These are phyloP conservation scores for Pythium aphanidermatum DNA, from an alignment of 352 stramenopile genomes.

Conservation along the genomic window DNA sequence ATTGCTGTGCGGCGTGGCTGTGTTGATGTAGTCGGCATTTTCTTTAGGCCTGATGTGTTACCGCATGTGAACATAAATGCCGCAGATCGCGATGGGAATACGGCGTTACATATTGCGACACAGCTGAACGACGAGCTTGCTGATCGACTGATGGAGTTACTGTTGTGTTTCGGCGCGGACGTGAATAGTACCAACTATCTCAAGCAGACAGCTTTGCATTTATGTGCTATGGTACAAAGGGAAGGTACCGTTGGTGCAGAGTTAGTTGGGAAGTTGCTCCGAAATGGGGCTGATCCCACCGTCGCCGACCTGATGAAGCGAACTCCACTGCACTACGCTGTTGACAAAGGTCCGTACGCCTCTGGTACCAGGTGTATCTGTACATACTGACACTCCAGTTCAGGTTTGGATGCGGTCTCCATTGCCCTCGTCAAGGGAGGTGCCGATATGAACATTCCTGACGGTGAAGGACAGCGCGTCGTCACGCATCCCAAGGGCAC, in stretches of 20 bases:
- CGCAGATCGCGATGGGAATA: conserved; percentile 66
- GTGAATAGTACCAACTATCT: conserved; percentile 58
- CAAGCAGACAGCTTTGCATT: conserved; percentile 67
- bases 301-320: conserved; percentile 67
- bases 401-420: conserved; percentile 46
- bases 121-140: conserved; percentile 57
- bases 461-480: conserved; percentile 50
- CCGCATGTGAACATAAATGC: conserved; percentile 58
- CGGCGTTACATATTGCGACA: conserved; percentile 52
- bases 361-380: background rate
- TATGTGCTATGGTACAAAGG: conserved; percentile 67
- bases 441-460: conserved; percentile 63
- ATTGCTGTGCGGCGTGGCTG: conserved; percentile 49
- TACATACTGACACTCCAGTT: background rate
- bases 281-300: conserved; percentile 44
- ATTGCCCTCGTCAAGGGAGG: conserved; percentile 55
- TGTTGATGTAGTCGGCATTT: conserved; percentile 60
- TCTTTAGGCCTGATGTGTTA: conserved; percentile 72
- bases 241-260: conserved; percentile 29
- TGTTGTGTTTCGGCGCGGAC: conserved; percentile 62
- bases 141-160: conserved; percentile 57
- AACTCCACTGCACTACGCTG: conserved; percentile 66
- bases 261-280: conserved; percentile 58
- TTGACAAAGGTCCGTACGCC: conserved; percentile 56
- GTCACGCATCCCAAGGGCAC: conserved; percentile 51